phyloP scores from a whole-genome alignment of 2,329 filamentous ascomycete species.

The Diaporthe batatas region DNA sequence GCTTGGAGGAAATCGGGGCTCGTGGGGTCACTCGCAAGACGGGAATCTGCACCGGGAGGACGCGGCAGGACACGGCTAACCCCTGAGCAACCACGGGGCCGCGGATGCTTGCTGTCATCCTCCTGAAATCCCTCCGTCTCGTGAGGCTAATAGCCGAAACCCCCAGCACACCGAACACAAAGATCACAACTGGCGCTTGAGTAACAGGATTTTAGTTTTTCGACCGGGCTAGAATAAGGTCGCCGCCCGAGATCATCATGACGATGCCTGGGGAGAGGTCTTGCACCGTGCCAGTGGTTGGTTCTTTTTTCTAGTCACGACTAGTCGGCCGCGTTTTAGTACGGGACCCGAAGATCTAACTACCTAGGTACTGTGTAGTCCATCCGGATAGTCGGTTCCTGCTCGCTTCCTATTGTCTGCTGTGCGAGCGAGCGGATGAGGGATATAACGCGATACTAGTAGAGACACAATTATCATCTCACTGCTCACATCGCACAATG shows the following conservation, averaged over 20 bases:
- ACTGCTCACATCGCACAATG: conserved; percentile 9
- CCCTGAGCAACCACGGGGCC: neutral
- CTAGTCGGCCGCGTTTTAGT: conserved; percentile 25
- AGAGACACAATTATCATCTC: neutral
- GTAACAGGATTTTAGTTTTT: conserved; percentile 3
- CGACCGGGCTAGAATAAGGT: neutral
- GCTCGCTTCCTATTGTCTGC: neutral
- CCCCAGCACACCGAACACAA: conserved; percentile 3
- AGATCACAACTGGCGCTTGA: conserved; percentile 19
- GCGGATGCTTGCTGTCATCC: conserved; percentile 23
- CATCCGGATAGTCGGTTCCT: conserved; percentile 8
- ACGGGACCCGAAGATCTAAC: neutral
- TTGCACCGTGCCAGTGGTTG: conserved; percentile 10
- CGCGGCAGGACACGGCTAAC: conserved; percentile 15
- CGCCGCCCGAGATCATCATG: conserved; percentile 14
- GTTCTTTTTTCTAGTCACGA: conserved; percentile 1
- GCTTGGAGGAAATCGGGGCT: conserved; percentile 10
- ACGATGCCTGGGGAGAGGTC: neutral
- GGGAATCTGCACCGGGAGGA: conserved; percentile 19
- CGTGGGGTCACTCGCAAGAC: conserved; percentile 8
- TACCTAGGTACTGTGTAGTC: neutral
- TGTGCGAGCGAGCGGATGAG: neutral
- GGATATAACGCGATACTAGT: neutral
- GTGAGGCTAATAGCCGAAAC: neutral
- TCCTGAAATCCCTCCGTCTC: neutral